Base-by-base conservation (phyloP, 768 basidiomycete species). In the Inosperma sp. region DNA sequence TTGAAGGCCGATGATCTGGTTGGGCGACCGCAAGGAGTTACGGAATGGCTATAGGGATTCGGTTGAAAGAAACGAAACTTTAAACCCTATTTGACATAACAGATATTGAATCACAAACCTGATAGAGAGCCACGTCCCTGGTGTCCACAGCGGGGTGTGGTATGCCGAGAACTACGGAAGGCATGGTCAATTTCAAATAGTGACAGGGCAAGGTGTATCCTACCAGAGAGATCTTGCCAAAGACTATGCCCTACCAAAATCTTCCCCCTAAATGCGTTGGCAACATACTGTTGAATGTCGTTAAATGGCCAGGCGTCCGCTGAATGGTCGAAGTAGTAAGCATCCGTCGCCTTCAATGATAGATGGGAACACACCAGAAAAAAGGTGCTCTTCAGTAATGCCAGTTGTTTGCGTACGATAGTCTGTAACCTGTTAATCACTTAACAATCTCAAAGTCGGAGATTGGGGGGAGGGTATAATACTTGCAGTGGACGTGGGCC, bases 151-250 rank as follows among this genome's bases (percentile, higher is more conserved):
- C 87, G 27, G 83, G 78, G 66, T 90, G 88, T 13, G 87, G 85
- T 53, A 90, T 82, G 14, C 88, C 88, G 46, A 91, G 76, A 14
- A 91, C 88, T 88, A 59, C 37, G 49, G 48, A 23, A 54, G 31
- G 56, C 33, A 29, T 34, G 31, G 51, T 39, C 43, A 30, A 25
- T 40, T 55, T 37, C 7, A n/a, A 31, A 30, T 39, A 48, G 45
- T 43, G 34, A 36, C 21, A n/a, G 25, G 19, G 29, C 29, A 43
- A 55, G 56, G 46, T 54, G 50, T 57, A 29, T 61, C 69, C 45
- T 65, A 86, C 88, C 87, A 42, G 86, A 85, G 25, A 90, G 76
- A 61, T 91, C 88, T 55, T 83, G 79, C 88, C 88, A 92, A 13
- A 90, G 71, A 61, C 79, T 73, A 65, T 92, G 85, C 16, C 89